phyloP scores from a whole-genome alignment of 2,329 filamentous ascomycete species.

The Penicillium polonicum region DNA sequence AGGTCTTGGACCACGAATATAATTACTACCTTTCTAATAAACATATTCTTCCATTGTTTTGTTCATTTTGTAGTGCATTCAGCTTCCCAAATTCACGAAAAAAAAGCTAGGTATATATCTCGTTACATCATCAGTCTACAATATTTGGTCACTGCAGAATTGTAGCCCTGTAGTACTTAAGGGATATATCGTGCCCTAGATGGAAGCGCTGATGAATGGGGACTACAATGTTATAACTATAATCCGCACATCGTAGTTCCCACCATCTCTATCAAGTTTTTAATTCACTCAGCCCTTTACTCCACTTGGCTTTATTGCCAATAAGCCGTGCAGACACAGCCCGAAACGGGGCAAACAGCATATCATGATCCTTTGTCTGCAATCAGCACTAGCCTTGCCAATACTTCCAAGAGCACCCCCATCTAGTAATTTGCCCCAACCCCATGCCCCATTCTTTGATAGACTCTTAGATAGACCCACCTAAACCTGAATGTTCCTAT shows the following conservation, averaged over 20 bases:
- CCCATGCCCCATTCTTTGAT: neutral
- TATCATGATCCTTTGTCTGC: neutral
- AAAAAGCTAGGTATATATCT: neutral
- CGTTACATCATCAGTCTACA: neutral
- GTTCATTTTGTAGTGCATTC: neutral
- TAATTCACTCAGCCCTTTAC: neutral
- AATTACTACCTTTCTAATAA: neutral
- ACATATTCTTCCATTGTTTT: neutral
- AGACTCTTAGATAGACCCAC: neutral
- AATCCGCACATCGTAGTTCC: neutral
- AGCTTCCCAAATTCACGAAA: neutral
- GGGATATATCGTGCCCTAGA: neutral
- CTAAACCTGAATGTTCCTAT: neutral
- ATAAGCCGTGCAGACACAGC: neutral
- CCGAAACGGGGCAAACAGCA: neutral
- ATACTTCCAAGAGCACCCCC: neutral
- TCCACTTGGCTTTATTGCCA: neutral
- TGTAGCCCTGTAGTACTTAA: neutral
- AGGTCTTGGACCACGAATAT: neutral
- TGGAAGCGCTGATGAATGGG: neutral
- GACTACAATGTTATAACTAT: too few species aligned
- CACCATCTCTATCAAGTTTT: neutral
- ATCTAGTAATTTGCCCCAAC: neutral
- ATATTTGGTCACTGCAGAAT: neutral
- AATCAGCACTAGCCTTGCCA: neutral